Evolutionary conservation across 768 basidiomycete genomes (phyloP), one percentile per base, ranked within the genome.

Genomic region (Lanmaoa rubissima): DNA sequence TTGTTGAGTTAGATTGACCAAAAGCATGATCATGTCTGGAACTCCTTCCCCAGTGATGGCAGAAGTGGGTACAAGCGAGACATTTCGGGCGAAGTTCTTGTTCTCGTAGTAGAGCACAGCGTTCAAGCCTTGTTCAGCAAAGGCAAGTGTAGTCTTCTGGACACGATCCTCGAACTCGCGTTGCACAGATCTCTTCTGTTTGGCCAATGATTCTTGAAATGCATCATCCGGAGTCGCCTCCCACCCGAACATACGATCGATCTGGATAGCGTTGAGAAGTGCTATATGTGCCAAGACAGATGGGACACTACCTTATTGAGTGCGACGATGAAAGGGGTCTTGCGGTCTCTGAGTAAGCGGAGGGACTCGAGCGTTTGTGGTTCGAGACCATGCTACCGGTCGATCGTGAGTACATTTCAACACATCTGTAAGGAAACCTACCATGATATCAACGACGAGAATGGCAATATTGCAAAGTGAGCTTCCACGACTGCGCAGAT

Each of bases 381-480:
- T 75, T 98, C 97, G 49, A 99, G 80, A 40, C 95, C 96, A 75
- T 99, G 96, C 94, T 92, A 59, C 34, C 50, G 53, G 13, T n/a
- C 53, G 19, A 55, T 47, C 51, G 56, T 61, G 26, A 57, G 38
- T 42, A 54, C 9, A 17, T 35, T 47, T 45, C 45, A 8, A 10
- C 19, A 42, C 46, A 32, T 43, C 31, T 21, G 14, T 32, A 44
- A 53, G 31, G 53, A n/a, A 32, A 63, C 80, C 35, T 64, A 90
- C 90, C 83, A 96, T 96, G 70, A 98, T 97, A 80, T 98, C 97
- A 34, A 99, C 96, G 57, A 99, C 97, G 48, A 99, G 85, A 67
- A 99, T 94, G 56, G 97, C 97, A 58, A 99, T 98, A 76, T 99
- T 98, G 75, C 96, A 98, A 24, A 99, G 81, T 8, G 94, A 97